Base-by-base conservation (phyloP, 495 filamentous ascomycete species). In the Hypomontagnella submonticulosa region DNA sequence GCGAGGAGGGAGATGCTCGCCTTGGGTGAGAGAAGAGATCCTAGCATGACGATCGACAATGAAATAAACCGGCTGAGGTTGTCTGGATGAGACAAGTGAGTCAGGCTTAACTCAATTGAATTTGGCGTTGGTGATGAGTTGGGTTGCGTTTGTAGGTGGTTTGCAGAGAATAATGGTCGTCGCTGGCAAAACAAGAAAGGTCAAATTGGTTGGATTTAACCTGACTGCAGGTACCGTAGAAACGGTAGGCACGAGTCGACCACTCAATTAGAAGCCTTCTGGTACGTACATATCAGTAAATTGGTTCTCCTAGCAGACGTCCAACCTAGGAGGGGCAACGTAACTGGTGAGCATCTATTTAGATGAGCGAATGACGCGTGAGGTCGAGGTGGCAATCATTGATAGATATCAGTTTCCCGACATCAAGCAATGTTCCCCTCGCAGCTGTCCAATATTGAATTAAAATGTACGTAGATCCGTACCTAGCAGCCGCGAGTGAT, bases 391-490 rank as follows among this genome's bases (percentile, higher is more conserved):
- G 48, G 54, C 47, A 33, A 65, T 57, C 61, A 11, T 18, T 15
- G 42, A 48, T 40, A 63, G 36, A 65, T 53, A 58, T 52, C 47
- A 5, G 52, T 46, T 53, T 54, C 47, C 40, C 47, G 54, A 33
- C 40, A 58, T 23, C 15, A 16, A 49, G 44, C 13, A 41, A 33
- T 15, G 23, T 40, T 16, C 19, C 16, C 16, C 50, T 53, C 57
- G 47, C 40, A 59, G 7, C 15, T 59, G 23, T 37, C 56, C 18
- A 49, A 36, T 37, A 33, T 13, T 16, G 34, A 50, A 49, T 63
- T 56, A 4, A 40, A 46, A n/a, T n/a, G n/a, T 47, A 56, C 27
- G 63, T 53, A 57, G 64, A 61, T 62, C 64, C 23, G 23, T 27
- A 27, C 23, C 23, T 27, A 52, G 53, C 30, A 33, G 30, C 43